Evolutionary conservation across 257 asterid species (phyloP), one percentile per base, ranked within the genome.

Genomic region (Ilex asprella): DNA sequence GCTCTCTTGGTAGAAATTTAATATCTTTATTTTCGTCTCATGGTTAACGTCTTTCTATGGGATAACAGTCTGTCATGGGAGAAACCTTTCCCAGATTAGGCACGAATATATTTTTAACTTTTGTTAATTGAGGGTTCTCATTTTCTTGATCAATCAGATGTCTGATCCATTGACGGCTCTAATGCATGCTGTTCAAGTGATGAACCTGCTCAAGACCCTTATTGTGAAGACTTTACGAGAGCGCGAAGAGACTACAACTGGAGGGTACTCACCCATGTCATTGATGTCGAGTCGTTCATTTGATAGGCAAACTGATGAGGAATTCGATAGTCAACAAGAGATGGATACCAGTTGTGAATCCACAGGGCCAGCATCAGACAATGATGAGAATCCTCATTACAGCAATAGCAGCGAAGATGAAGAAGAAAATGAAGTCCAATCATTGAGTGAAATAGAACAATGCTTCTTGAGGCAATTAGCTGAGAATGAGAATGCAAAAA

Each of bases 131-230:
- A 21, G 27, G 27, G 27, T 53, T 14, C 57, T 21, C 56, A 56
- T 29, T 58, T 41, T 39, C 29, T 73, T 43, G 61, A 58, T 72
- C 72, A 93, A 58, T 72, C 72, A 93, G 99, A 89, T 93, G 99
- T 82, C 97, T 10, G 96, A 93, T 82, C 99, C 96, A 10, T 71
- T 93, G 71, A 89, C 97, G 9, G 97, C 99, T 58, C 88, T 93
- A 13, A 93, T 93, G 97, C 99, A 93, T 4, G 97, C 99, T 1
- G 97, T 89, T 31, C 99, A 93, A 87, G 97, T 93, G 60, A 89
- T 93, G 99, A 93, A 93, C 84, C 75, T 93, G 72, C 71, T 93
- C 65, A 93, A 93, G 77, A 84, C 90, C 47, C 84, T 93, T 62
- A 93, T 93, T 73, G 77, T 73, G 63, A 89, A 73, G 65, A 82